Evolutionary conservation across 2,329 filamentous ascomycete genomes (phyloP).

Genomic region (Aspergillus eucalypticola): DNA sequence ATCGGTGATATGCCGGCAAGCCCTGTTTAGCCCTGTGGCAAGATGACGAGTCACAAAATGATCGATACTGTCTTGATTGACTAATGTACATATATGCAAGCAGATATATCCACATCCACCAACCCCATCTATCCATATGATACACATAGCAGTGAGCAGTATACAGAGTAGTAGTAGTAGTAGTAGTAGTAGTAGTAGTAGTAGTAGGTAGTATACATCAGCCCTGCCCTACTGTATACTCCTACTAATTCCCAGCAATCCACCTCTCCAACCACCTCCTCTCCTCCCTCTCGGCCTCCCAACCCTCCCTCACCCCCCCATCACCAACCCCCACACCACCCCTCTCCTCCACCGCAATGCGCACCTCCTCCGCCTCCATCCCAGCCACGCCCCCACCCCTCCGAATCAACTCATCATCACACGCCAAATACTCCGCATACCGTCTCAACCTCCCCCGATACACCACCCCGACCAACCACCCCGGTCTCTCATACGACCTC

Average conservation of each 20-base stretch:
- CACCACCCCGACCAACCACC: conserved; percentile 41
- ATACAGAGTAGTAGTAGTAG: background rate
- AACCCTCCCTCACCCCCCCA: conserved; percentile 18
- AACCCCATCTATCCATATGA: background rate
- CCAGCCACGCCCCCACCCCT: conserved; percentile 61
- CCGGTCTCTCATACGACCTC: conserved; percentile 44
- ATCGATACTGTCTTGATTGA: background rate
- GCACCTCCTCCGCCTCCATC: conserved; percentile 65
- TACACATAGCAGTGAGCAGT: background rate
- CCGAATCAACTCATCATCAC: conserved; percentile 70
- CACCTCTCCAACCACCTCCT: conserved; percentile 41
- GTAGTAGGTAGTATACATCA: background rate
- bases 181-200: too few species aligned
- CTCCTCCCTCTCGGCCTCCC: conserved; percentile 31
- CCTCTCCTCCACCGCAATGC: conserved; percentile 69
- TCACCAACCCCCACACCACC: conserved; percentile 50
- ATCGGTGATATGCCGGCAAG: too few species aligned
- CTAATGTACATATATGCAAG: conserved; percentile 1
- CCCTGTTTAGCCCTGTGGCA: background rate
- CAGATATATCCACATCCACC: background rate
- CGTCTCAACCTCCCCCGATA: conserved; percentile 56
- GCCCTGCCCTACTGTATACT: too few species aligned
- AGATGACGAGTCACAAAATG: conserved; percentile 1
- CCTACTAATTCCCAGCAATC: conserved; percentile 25
- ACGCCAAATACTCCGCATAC: conserved; percentile 63